phyloP scores from a whole-genome alignment of 768 basidiomycete genomes.

The Suillus sp. region DNA sequence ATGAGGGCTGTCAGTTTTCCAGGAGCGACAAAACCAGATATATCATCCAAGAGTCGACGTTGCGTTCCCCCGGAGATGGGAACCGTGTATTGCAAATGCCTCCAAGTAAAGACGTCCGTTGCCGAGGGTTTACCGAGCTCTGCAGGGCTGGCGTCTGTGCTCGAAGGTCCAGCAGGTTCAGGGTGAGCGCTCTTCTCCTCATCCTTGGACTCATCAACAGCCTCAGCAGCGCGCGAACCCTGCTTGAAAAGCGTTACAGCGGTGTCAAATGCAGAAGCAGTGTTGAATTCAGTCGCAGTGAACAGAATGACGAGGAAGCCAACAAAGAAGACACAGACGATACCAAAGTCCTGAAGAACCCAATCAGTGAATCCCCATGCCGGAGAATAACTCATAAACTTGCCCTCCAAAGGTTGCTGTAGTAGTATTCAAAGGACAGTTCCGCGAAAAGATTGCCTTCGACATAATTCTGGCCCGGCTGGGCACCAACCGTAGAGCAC shows the following conservation, averaged over 20 bases:
- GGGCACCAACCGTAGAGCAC: slow-evolving; percentile 70
- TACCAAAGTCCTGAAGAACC: slow-evolving; percentile 58
- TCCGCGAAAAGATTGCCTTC: slow-evolving; percentile 59
- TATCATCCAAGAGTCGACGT: slow-evolving; percentile 67
- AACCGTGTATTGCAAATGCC: slow-evolving; percentile 73
- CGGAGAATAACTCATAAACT: slow-evolving; percentile 8
- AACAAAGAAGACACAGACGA: slow-evolving; percentile 63
- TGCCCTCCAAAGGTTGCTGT: slow-evolving; percentile 52
- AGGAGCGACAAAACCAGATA: slow-evolving; percentile 81
- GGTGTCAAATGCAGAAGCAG: slow-evolving; percentile 34
- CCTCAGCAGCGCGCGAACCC: slow-evolving; percentile 37
- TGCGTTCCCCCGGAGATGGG: slow-evolving; percentile 60
- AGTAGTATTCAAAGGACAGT: slow-evolving; percentile 44
- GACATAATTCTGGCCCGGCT: slow-evolving; percentile 59
- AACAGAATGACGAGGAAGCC: slow-evolving; percentile 60
- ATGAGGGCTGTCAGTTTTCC: slow-evolving; percentile 89
- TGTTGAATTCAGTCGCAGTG: slow-evolving; percentile 59
- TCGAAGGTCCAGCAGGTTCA: not conserved
- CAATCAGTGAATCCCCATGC: not conserved
- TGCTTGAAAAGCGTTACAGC: slow-evolving; percentile 68
- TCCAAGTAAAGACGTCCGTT: slow-evolving; percentile 79
- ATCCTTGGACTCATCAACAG: slow-evolving; percentile 24
- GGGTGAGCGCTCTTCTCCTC: slow-evolving; percentile 16
- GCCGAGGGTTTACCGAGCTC: slow-evolving; percentile 13
- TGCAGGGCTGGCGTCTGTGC: not conserved